Evolutionary conservation across 768 basidiomycete species (phyloP).

Genomic region (Naganishia friedmannii): DNA sequence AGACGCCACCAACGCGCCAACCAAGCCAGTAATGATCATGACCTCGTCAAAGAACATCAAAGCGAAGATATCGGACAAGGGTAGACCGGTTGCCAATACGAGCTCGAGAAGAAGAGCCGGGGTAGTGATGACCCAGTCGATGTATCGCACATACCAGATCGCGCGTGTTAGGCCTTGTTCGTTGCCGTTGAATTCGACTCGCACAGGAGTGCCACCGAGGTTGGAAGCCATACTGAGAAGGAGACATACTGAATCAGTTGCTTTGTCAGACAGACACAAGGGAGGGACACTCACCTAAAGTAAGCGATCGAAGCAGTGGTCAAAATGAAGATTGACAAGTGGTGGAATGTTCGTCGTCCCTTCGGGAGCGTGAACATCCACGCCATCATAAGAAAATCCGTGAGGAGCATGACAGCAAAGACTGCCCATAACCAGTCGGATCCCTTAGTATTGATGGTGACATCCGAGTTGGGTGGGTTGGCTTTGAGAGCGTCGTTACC

Average conservation of each 20-base stretch:
- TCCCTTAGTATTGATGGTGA: constrained; percentile 54
- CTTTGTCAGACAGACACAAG: too few relatives aligned
- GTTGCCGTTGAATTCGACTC: constrained; percentile 55
- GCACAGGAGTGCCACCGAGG: constrained; percentile 57
- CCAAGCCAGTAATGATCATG: constrained; percentile 56
- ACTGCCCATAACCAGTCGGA: constrained; percentile 62
- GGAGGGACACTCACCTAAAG: constrained; percentile 26
- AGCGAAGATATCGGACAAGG: constrained; percentile 58
- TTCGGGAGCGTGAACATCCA: constrained; percentile 54
- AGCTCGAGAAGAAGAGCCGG: constrained; percentile 58
- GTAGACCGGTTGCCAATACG: constrained; percentile 57
- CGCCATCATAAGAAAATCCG: constrained; percentile 53
- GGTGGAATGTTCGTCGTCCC: constrained; percentile 58
- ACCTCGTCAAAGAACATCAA: constrained; percentile 58
- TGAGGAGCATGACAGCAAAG: constrained; percentile 58
- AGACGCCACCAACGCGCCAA: constrained; percentile 59
- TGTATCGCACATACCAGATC: constrained; percentile 59
- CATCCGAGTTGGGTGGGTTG: constrained; percentile 40
- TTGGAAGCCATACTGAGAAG: constrained; percentile 63
- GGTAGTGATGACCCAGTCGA: constrained; percentile 61
- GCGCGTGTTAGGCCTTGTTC: constrained; percentile 43
- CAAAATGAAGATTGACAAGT: constrained; percentile 57
- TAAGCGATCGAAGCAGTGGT: constrained; percentile 54
- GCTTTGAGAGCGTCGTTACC: constrained; percentile 43
- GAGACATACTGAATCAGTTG: constrained; percentile 32